Evolutionary conservation across 257 asterid genomes (phyloP).

Genomic region (Sherardia arvensis): DNA sequence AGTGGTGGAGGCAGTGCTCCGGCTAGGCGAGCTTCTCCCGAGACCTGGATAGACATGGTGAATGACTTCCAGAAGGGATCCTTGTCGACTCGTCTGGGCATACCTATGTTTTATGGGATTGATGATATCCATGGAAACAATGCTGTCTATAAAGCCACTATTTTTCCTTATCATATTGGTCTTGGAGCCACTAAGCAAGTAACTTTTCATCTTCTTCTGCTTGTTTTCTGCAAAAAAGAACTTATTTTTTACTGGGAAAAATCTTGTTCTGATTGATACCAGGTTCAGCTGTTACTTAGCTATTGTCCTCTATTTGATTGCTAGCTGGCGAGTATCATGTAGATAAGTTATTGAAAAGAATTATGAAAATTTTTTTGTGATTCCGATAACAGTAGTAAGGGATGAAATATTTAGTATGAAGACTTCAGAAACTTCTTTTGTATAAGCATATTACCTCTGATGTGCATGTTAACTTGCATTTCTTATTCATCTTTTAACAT

Average conservation of each 20-base stretch:
- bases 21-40: slow-evolving; percentile 25
- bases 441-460: too few relatives aligned
- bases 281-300: too few relatives aligned
- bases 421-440: too few relatives aligned
- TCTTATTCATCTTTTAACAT: too few relatives aligned
- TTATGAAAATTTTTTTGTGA: not conserved
- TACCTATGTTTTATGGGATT: slow-evolving; percentile 32
- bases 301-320: slow-evolving; percentile 8
- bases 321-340: not conserved
- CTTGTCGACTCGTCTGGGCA: slow-evolving; percentile 32
- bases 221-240: too few relatives aligned
- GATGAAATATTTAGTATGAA: too few relatives aligned
- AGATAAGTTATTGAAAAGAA: not conserved
- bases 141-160: slow-evolving; percentile 24
- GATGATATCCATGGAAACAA: slow-evolving; percentile 35
- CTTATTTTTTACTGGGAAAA: too few relatives aligned
- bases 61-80: slow-evolving; percentile 31
- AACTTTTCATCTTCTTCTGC: too few relatives aligned
- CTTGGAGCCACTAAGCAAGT: slow-evolving; percentile 42
- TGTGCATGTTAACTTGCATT: too few relatives aligned
- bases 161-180: slow-evolving; percentile 34
- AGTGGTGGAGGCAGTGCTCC: slow-evolving; percentile 34
- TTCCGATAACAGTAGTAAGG: too few relatives aligned
- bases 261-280: too few relatives aligned
- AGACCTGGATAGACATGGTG: slow-evolving; percentile 32